Conservation (phyloP, 495 filamentous ascomycete genomes). For the Aspergillus carlsbadensis region DNA sequence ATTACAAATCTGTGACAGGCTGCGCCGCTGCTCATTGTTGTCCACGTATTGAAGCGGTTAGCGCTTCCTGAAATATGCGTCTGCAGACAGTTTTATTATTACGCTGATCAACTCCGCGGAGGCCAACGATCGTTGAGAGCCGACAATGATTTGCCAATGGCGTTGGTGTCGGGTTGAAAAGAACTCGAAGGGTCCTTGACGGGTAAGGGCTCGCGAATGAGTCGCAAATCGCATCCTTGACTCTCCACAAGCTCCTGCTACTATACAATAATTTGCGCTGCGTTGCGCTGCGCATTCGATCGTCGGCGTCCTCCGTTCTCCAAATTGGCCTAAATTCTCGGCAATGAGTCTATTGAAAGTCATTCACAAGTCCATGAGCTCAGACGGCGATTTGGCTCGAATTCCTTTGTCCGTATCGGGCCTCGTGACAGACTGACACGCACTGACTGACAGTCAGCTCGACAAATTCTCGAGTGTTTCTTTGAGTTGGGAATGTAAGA, state of each 20-base stretch:
- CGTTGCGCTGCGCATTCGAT: no score
- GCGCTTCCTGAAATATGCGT: neutral
- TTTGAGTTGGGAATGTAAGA: neutral
- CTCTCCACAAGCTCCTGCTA: no score
- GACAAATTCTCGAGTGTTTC: neutral
- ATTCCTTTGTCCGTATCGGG: neutral
- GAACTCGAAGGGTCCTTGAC: no score
- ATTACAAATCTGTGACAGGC: slow-evolving; percentile 1
- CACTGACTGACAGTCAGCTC: no score
- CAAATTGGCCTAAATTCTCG: neutral
- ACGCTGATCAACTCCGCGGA: neutral
- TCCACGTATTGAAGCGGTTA: neutral
- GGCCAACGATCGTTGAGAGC: neutral
- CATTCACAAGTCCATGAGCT: neutral
- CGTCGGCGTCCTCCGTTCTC: neutral
- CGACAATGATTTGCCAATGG: neutral
- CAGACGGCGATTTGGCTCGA: neutral
- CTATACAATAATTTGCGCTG: no score
- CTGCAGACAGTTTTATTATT: no score
- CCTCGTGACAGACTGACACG: neutral
- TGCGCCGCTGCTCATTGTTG: no score
- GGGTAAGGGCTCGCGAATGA: no score
- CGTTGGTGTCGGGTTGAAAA: no score
- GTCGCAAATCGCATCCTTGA: no score
- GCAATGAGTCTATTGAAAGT: no score